Percentiles rank a stretch among this genome's conserved stretches.
phyloP scores from a whole-genome alignment of 805 yeast genomes.

The Suhomyces xylopsoci region DNA sequence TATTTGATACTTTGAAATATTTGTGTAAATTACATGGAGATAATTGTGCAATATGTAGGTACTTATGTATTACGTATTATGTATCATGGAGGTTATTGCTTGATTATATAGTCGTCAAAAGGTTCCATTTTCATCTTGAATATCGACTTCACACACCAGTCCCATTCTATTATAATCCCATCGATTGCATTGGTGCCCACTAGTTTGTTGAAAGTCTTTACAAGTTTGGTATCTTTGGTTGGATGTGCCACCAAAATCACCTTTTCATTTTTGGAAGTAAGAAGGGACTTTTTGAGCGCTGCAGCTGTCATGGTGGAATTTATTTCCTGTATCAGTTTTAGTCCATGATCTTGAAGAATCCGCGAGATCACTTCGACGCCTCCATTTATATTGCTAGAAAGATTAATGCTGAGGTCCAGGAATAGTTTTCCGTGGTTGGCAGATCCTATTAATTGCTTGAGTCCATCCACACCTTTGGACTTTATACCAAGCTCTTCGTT shows the following conservation, averaged over 20 bases:
- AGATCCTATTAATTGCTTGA: conserved; percentile 14
- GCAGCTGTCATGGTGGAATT: conserved; percentile 12
- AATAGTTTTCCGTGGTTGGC: conserved; percentile 40
- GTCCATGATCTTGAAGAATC: conserved; percentile 63
- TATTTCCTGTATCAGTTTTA: conserved; percentile 21
- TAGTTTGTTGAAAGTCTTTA: conserved; percentile 18
- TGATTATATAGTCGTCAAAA: conserved; percentile 18
- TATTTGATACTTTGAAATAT: neutral
- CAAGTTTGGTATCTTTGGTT: conserved; percentile 34
- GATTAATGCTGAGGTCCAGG: conserved; percentile 45
- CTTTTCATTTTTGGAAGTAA: conserved; percentile 7
- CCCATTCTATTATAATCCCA: conserved; percentile 54
- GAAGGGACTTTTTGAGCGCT: conserved; percentile 11
- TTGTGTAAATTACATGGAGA: neutral
- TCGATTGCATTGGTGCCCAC: conserved; percentile 13
- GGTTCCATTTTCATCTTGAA: conserved; percentile 42
- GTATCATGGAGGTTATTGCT: neutral
- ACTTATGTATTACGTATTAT: too few relatives aligned
- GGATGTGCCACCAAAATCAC: conserved; percentile 30
- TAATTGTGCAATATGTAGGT: too few relatives aligned
- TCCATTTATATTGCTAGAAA: conserved; percentile 59
- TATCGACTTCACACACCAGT: conserved; percentile 58
- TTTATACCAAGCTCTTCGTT: conserved; percentile 27
- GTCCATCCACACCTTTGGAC: conserved; percentile 16
- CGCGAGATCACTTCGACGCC: conserved; percentile 54